These are phyloP conservation scores for Pseudogymnoascus pannorum DNA, from an alignment of 2,329 filamentous ascomycete species.

Conservation along the genomic window DNA sequence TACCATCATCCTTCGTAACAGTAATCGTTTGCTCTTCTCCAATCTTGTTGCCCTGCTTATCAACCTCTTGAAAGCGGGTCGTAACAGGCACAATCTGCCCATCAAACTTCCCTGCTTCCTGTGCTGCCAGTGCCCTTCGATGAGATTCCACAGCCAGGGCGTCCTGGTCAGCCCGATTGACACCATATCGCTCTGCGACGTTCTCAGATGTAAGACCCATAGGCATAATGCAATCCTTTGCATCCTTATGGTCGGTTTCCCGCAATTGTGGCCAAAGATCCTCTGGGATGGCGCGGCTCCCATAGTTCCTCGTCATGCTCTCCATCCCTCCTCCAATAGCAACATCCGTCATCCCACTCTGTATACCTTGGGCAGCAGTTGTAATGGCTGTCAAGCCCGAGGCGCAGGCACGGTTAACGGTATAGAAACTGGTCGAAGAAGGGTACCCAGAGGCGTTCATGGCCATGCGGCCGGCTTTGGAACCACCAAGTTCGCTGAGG, in stretches of 20 bases:
- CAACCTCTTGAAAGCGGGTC: conserved; percentile 58
- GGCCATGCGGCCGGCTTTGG: conserved; percentile 86
- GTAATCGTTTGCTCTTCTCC: conserved; percentile 55
- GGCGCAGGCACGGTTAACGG: conserved; percentile 80
- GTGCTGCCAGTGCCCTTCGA: conserved; percentile 62
- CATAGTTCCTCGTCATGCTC: conserved; percentile 93
- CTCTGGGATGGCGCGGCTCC: conserved; percentile 71
- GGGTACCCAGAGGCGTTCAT: conserved; percentile 76
- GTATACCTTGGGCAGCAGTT: conserved; percentile 65
- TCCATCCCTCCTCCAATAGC: conserved; percentile 90
- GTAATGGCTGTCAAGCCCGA: conserved; percentile 73
- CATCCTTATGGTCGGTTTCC: conserved; percentile 58
- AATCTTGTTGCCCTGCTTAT: conserved; percentile 51
- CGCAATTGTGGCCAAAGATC: conserved; percentile 70
- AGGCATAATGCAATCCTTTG: conserved; percentile 81
- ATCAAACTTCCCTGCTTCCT: conserved; percentile 62
- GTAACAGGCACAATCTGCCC: conserved; percentile 73
- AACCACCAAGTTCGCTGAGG: conserved; percentile 81
- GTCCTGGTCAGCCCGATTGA: conserved; percentile 72
- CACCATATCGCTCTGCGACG: conserved; percentile 68
- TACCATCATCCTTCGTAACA: conserved; percentile 74
- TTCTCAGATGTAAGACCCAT: conserved; percentile 92
- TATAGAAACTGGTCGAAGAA: conserved; percentile 68
- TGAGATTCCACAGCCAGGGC: conserved; percentile 72
- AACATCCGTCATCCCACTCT: conserved; percentile 61